phyloP scores from a whole-genome alignment of 2,329 filamentous ascomycete genomes.

The Tympanopsis confertula region DNA sequence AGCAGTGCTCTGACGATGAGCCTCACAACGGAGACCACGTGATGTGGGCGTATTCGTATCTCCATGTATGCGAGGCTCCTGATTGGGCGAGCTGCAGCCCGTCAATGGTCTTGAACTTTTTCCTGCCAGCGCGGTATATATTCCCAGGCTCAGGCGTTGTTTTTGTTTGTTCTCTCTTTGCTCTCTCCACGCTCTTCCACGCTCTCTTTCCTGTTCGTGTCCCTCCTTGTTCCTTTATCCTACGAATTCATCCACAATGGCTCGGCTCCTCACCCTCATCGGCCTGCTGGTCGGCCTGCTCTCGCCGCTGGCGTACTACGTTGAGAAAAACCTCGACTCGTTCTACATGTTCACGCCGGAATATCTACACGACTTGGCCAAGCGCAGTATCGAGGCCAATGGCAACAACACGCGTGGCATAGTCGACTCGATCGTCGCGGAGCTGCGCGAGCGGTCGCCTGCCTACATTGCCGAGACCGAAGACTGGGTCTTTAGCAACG shows the following conservation, averaged over 20 bases:
- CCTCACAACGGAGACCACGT: too few species aligned
- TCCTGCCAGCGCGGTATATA: too few species aligned
- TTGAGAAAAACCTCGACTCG: conserved; percentile 45
- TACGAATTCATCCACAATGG: background rate
- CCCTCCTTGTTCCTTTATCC: too few species aligned
- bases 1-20: too few species aligned
- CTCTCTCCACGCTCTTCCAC: too few species aligned
- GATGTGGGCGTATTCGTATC: too few species aligned
- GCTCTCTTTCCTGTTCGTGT: too few species aligned
- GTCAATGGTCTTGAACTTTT: too few species aligned
- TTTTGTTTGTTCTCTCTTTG: too few species aligned
- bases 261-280: conserved; percentile 31
- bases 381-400: conserved; percentile 53
- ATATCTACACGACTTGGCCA: conserved; percentile 57
- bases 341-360: conserved; percentile 68
- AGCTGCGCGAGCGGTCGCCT: conserved; percentile 43
- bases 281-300: conserved; percentile 41
- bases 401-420: conserved; percentile 65
- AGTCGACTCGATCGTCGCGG: conserved; percentile 57
- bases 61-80: too few species aligned
- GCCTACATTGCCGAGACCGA: conserved; percentile 56
- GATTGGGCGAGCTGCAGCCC: too few species aligned
- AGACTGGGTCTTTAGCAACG: conserved; percentile 88
- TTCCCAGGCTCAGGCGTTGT: too few species aligned
- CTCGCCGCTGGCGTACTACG: conserved; percentile 36